Evolutionary conservation across 306 rosid genomes (phyloP).

Genomic region (Amphicarpaea edgeworthii): DNA sequence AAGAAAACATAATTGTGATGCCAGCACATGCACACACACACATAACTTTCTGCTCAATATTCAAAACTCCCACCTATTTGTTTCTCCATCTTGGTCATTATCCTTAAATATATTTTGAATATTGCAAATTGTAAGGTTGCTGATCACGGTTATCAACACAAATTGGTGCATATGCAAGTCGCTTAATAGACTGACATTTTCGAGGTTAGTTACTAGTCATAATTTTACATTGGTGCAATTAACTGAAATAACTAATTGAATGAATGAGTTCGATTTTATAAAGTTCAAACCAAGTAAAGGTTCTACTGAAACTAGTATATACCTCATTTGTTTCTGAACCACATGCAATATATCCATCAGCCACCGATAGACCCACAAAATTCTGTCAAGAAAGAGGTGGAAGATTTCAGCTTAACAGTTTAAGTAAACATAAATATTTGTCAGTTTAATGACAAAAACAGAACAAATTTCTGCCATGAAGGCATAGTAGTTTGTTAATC

Average conservation of each 20-base stretch:
- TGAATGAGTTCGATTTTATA: not conserved
- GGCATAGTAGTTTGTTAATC: slow-evolving; percentile 18
- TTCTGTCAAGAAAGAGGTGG: slow-evolving; percentile 68
- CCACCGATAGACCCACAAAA: slow-evolving; percentile 87
- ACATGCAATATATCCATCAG: slow-evolving; percentile 89
- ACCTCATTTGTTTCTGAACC: slow-evolving; percentile 99
- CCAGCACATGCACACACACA: not conserved
- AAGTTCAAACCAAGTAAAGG: slow-evolving; percentile 12
- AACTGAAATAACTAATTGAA: slow-evolving; percentile 23
- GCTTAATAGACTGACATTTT: slow-evolving; percentile 6
- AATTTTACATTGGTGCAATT: slow-evolving; percentile 33
- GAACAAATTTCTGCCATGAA: slow-evolving; percentile 12
- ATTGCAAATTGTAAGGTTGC: slow-evolving; percentile 1
- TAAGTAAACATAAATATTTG: slow-evolving; percentile 27
- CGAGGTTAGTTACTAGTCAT: slow-evolving; percentile 3
- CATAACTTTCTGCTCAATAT: not conserved
- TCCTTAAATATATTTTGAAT: not conserved
- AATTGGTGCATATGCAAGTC: slow-evolving; percentile 16
- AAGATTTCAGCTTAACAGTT: slow-evolving; percentile 47
- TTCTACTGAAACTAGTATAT: slow-evolving; percentile 40
- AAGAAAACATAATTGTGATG: slow-evolving; percentile 29
- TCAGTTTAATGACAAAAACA: slow-evolving; percentile 39
- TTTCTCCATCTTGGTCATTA: slow-evolving; percentile 27
- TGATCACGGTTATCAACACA: slow-evolving; percentile 3
- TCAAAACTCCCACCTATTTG: slow-evolving; percentile 17